Percentiles rank a stretch among this genome's conserved stretches.
phyloP scores from a whole-genome alignment of 2,329 filamentous ascomycete species.

The Exophiala sp. region DNA sequence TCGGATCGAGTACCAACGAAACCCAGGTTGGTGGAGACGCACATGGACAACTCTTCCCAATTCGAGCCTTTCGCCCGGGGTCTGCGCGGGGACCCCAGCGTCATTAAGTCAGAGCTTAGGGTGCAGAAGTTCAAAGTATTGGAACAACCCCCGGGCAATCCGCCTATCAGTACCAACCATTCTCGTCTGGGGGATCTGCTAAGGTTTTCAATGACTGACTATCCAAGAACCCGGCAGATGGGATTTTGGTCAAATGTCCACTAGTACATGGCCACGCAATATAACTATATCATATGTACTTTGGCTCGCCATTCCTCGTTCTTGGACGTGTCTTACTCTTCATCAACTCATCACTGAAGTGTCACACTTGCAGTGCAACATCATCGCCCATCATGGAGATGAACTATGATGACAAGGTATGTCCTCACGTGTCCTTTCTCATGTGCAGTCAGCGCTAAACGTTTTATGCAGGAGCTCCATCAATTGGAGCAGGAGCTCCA shows the following conservation, averaged over 20 bases:
- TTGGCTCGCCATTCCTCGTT: background rate
- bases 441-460: background rate
- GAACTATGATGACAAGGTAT: constrained; percentile 44
- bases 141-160: background rate
- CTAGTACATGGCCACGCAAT: too few relatives aligned
- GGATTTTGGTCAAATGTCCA: too few relatives aligned
- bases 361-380: background rate
- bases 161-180: background rate
- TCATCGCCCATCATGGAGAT: constrained; percentile 42
- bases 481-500: constrained; percentile 39
- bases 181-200: background rate
- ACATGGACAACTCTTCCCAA: background rate
- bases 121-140: background rate
- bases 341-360: background rate
- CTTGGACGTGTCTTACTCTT: background rate
- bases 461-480: constrained; percentile 20
- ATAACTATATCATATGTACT: background rate
- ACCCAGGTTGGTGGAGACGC: background rate
- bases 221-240: too few relatives aligned
- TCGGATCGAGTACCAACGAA: background rate
- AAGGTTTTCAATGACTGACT: too few relatives aligned
- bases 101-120: background rate
- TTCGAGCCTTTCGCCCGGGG: background rate
- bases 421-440: constrained; percentile 1
- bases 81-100: constrained; percentile 1